Evolutionary conservation across 1,284 basidiomycete genomes (phyloP).

Genomic region (Ustilago esculenta): DNA sequence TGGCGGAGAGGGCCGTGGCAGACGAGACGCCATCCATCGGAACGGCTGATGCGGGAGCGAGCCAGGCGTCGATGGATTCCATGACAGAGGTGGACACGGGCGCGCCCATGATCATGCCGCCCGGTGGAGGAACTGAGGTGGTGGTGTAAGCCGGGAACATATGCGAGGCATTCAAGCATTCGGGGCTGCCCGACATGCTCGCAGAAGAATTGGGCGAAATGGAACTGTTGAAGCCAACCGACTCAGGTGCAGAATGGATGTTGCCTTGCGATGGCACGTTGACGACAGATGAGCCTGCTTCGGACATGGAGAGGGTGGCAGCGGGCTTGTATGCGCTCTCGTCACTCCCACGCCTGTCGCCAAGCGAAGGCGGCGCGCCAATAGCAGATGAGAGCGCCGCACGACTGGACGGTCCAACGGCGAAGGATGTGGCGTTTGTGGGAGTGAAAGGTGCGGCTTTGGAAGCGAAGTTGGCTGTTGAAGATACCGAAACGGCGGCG

Average conservation of each 20-base stretch:
- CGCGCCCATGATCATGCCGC: slow-evolving; percentile 24
- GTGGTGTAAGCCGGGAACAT: slow-evolving; percentile 2
- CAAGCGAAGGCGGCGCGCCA: slow-evolving; percentile 4
- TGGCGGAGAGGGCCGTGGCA: background rate
- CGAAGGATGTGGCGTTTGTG: slow-evolving; percentile 12
- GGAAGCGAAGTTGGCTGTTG: background rate
- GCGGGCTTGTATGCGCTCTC: slow-evolving; percentile 6
- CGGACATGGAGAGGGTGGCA: slow-evolving; percentile 4
- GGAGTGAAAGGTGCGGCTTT: slow-evolving; percentile 6
- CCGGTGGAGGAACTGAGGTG: slow-evolving; percentile 11
- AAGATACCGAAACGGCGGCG: background rate
- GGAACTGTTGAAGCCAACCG: slow-evolving; percentile 19
- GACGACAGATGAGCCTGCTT: slow-evolving; percentile 3
- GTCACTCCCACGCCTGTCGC: slow-evolving; percentile 19
- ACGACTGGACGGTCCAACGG: slow-evolving; percentile 2
- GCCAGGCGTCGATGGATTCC: slow-evolving; percentile 37
- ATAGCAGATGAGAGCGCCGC: background rate
- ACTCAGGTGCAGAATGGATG: slow-evolving; percentile 14
- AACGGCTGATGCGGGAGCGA: slow-evolving; percentile 20
- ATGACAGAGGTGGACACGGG: slow-evolving; percentile 17
- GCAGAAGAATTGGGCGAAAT: slow-evolving; percentile 32
- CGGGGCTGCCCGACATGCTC: slow-evolving; percentile 24
- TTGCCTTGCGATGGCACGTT: slow-evolving; percentile 3
- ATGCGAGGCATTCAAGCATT: slow-evolving; percentile 1
- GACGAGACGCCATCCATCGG: background rate